A percentile compares a stretch with the other conserved stretches of the same genome.
phyloP scores from a whole-genome alignment of 2,329 filamentous ascomycete genomes.

The Alternaria angustiovoidea region DNA sequence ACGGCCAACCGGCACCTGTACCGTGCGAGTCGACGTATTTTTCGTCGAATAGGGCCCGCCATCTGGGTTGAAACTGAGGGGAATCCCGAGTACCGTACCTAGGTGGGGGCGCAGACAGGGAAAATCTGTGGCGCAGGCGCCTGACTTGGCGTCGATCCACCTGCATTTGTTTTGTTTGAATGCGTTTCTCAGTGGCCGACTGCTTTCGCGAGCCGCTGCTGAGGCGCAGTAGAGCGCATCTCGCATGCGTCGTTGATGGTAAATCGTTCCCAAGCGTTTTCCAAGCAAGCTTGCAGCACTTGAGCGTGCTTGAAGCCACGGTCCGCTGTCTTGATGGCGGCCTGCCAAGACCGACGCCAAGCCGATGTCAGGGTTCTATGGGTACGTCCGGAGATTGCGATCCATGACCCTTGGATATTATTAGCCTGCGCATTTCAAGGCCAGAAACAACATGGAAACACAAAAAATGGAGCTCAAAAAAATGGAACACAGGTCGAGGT shows the following conservation, averaged over 20 bases:
- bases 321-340: conserved; percentile 11
- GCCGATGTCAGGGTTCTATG: conserved; percentile 9
- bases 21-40: background rate
- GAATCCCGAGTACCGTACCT: background rate
- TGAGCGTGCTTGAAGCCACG: conserved; percentile 15
- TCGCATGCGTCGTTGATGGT: background rate
- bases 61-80: background rate
- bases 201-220: background rate
- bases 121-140: background rate
- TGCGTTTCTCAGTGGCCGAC: background rate
- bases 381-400: conserved; percentile 15
- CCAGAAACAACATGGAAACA: background rate
- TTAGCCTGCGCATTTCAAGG: background rate
- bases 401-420: conserved; percentile 1
- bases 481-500: background rate
- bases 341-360: conserved; percentile 20
- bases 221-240: background rate
- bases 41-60: background rate
- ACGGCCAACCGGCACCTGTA: background rate
- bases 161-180: background rate
- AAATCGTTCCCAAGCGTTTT: conserved; percentile 19
- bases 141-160: background rate
- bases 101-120: background rate
- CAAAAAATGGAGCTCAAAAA: background rate
- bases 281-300: conserved; percentile 23